Conservation (phyloP, 768 basidiomycete genomes). For the Lactarius pseudohatsudake region DNA sequence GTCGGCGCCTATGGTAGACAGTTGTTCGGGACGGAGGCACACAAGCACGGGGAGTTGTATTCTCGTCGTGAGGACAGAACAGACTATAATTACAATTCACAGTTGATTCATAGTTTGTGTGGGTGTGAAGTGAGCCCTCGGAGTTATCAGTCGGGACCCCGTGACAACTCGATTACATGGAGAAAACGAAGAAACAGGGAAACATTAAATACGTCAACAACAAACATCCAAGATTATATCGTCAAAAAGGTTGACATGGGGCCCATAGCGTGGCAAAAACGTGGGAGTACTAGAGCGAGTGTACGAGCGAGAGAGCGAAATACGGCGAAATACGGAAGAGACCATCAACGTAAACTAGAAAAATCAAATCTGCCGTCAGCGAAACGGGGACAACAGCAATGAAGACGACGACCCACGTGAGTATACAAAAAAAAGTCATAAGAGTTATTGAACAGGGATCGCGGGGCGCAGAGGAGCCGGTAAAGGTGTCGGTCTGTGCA, state of each 20-base stretch:
- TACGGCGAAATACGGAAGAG: conserved; percentile 4
- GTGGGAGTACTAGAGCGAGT: conserved; percentile 6
- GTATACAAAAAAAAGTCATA: conserved; percentile 3
- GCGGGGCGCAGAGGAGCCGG: conserved; percentile 13
- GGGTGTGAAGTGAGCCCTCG: background rate
- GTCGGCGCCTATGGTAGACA: conserved; percentile 1
- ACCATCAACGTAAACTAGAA: conserved; percentile 13
- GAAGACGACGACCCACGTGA: conserved; percentile 18
- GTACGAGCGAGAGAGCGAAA: conserved; percentile 3
- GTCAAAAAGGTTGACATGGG: conserved; percentile 8
- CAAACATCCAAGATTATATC: conserved; percentile 13
- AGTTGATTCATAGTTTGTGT: background rate
- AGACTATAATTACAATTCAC: background rate
- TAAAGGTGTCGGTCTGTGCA: conserved; percentile 34
- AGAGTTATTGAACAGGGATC: conserved; percentile 21
- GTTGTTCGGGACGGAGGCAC: background rate
- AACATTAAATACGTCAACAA: conserved; percentile 20
- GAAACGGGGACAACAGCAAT: background rate
- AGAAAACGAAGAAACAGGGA: background rate
- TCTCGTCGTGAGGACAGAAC: background rate
- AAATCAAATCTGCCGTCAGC: background rate
- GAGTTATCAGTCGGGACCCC: background rate
- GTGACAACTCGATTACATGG: conserved; percentile 2
- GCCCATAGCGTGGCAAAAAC: conserved; percentile 4
- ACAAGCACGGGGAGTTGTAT: background rate